Evolutionary conservation across 352 stramenopile genomes (phyloP).

Genomic region (Phytophthora citrophthora): DNA sequence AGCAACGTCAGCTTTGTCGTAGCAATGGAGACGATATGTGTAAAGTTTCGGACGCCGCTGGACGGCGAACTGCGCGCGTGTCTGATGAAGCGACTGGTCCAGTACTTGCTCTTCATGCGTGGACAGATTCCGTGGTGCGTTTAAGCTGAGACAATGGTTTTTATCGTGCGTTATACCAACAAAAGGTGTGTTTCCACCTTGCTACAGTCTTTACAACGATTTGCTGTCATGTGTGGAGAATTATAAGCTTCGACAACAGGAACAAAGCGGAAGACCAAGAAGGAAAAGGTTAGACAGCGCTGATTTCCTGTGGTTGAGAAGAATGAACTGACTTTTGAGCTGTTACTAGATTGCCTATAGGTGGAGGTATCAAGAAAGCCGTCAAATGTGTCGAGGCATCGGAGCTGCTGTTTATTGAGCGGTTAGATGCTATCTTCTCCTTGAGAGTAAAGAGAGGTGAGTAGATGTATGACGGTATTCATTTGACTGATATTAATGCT

Average conservation of each 20-base stretch:
- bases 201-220: constrained; percentile 62
- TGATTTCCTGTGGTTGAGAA: background rate
- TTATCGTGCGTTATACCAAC: background rate
- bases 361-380: constrained; percentile 53
- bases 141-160: background rate
- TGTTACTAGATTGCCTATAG: constrained; percentile 27
- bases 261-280: constrained; percentile 3
- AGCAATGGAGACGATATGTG: constrained; percentile 13
- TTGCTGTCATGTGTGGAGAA: constrained; percentile 38
- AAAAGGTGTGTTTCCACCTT: constrained; percentile 9
- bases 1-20: no score
- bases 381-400: constrained; percentile 48
- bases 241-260: constrained; percentile 19
- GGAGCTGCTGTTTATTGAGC: constrained; percentile 36
- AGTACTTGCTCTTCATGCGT: constrained; percentile 72
- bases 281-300: constrained; percentile 11
- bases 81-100: constrained; percentile 46
- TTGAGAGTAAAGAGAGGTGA: constrained; percentile 41
- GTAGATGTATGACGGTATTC: background rate
- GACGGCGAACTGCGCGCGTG: constrained; percentile 47
- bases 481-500: constrained; percentile 1
- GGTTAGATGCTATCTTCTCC: constrained; percentile 47
- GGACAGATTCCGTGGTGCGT: constrained; percentile 71
- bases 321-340: background rate
- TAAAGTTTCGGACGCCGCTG: constrained; percentile 54